Evolutionary conservation across 2,329 filamentous ascomycete genomes (phyloP).

Genomic region (Incumbomyces delicatus): DNA sequence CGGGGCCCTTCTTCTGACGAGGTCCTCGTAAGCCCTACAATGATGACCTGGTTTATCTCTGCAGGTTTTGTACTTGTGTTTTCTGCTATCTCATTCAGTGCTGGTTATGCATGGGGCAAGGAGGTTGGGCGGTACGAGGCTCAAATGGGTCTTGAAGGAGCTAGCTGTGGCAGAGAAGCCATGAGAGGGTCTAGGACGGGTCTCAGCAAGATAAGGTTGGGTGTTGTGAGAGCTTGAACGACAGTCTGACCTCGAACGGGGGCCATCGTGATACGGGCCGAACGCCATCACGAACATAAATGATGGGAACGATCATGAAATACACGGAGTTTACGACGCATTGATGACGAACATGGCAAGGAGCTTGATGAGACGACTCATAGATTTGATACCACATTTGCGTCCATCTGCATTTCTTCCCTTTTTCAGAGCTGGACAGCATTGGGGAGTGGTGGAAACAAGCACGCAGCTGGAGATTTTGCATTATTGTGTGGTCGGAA

Average conservation of each 20-base stretch:
- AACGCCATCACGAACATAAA: no score
- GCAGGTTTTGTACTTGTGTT: constrained; percentile 56
- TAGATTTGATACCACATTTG: constrained; percentile 7
- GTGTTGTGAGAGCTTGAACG: constrained; percentile 22
- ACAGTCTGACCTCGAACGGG: background rate
- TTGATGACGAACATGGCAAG: background rate
- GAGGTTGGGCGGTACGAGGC: constrained; percentile 48
- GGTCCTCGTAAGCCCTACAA: constrained; percentile 43
- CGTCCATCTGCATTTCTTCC: background rate
- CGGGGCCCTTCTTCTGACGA: constrained; percentile 25
- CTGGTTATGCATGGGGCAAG: constrained; percentile 52
- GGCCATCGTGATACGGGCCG: background rate
- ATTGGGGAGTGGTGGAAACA: background rate
- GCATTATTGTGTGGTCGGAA: no score
- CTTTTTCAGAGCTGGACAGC: background rate
- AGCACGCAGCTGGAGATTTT: no score
- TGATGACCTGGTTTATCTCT: constrained; percentile 57
- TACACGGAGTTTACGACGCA: background rate
- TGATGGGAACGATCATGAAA: no score
- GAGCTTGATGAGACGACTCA: no score
- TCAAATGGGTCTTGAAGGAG: constrained; percentile 23
- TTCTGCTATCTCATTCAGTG: constrained; percentile 55
- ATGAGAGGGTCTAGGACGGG: constrained; percentile 28
- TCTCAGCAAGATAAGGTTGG: constrained; percentile 35
- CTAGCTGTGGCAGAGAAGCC: constrained; percentile 36